Percentiles rank a stretch among this genome's conserved stretches.
These are phyloP conservation scores for Calophaca sinica DNA, from an alignment of 306 rosid species.

Conservation along the genomic window DNA sequence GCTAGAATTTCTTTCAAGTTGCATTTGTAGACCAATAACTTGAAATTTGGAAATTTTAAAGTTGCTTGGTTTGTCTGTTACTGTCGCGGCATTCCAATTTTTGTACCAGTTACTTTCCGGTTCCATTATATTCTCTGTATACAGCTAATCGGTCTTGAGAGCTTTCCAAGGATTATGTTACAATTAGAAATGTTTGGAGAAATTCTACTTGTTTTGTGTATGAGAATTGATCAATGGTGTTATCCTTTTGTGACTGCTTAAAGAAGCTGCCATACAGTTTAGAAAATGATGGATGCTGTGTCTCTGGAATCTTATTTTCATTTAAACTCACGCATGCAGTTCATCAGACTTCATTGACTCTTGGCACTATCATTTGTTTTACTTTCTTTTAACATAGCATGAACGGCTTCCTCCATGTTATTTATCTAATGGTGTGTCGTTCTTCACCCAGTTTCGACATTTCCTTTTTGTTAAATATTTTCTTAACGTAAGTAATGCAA, in stretches of 20 bases:
- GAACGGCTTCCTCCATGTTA: too few species aligned
- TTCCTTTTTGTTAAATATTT: too few species aligned
- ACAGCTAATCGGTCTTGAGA: neutral
- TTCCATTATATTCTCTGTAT: neutral
- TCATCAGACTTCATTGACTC: neutral
- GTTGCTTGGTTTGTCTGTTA: neutral
- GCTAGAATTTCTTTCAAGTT: constrained; percentile 40
- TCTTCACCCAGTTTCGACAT: too few species aligned
- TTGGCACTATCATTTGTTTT: neutral
- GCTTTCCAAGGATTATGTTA: neutral
- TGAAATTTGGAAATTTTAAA: constrained; percentile 20
- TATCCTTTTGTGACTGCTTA: neutral
- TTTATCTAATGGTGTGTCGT: too few species aligned
- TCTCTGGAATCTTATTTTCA: neutral
- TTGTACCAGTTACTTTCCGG: neutral
- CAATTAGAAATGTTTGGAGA: constrained; percentile 15
- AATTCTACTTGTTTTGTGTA: neutral
- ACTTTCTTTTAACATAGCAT: too few species aligned
- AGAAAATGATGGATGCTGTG: neutral
- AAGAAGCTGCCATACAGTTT: neutral
- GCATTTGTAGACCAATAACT: neutral
- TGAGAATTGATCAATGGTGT: neutral
- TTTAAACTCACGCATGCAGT: neutral
- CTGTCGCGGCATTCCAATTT: constrained; percentile 17
- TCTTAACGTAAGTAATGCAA: too few species aligned